Conservation (phyloP, 306 rosid species). For the Ammopiptanthus mongolicus region DNA sequence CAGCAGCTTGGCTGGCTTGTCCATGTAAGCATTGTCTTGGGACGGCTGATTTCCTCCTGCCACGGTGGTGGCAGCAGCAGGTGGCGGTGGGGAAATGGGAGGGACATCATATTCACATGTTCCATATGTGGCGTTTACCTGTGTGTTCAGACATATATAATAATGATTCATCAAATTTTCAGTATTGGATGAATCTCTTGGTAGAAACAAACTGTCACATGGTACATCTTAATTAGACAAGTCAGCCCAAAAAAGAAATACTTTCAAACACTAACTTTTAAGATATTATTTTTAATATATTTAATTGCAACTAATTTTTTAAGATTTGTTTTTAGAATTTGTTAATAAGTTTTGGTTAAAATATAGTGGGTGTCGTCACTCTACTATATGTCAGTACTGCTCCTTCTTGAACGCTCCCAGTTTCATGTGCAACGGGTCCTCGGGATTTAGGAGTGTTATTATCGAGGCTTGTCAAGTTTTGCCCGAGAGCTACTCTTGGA, state of each 20-base stretch:
- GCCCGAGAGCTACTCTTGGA: too few species aligned
- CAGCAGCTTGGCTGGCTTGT: constrained; percentile 21
- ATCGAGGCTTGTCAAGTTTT: too few species aligned
- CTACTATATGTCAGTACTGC: too few species aligned
- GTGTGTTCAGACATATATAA: constrained; percentile 13
- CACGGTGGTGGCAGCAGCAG: constrained; percentile 30
- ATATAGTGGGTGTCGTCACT: too few species aligned
- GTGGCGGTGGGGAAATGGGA: constrained; percentile 64
- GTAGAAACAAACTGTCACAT: background rate
- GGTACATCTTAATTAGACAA: background rate
- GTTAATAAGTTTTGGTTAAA: too few species aligned
- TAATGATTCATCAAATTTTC: background rate
- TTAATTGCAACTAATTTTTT: background rate
- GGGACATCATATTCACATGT: constrained; percentile 67
- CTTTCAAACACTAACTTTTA: background rate
- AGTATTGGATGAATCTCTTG: background rate
- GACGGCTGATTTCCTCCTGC: background rate
- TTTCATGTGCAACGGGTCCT: too few species aligned
- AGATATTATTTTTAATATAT: background rate
- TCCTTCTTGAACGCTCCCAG: too few species aligned
- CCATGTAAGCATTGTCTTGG: background rate
- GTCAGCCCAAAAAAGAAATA: background rate
- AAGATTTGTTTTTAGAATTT: too few species aligned
- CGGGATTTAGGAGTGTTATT: too few species aligned
- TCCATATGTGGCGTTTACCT: constrained; percentile 52